Percentiles rank a stretch among this genome's conserved stretches.
Conservation (phyloP, 345 rosid species). For the Aurinia saxatilis region DNA sequence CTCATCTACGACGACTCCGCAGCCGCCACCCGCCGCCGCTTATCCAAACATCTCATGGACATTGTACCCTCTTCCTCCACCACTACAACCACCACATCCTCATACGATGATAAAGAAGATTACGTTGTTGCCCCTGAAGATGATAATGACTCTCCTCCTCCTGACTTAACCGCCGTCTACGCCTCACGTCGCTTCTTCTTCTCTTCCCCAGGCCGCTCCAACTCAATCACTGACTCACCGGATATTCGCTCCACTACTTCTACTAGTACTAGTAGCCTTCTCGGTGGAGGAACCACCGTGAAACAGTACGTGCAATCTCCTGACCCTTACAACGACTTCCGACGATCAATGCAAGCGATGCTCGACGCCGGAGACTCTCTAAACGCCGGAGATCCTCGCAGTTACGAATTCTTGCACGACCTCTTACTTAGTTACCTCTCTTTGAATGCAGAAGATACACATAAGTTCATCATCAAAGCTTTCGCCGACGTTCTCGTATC, state of each 20-base stretch:
- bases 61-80: slow-evolving; percentile 7
- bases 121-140: slow-evolving; percentile 14
- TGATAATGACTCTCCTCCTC: slow-evolving; percentile 25
- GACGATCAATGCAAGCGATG: slow-evolving; percentile 84
- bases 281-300: slow-evolving; percentile 50
- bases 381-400: slow-evolving; percentile 29
- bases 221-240: slow-evolving; percentile 70
- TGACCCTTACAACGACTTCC: slow-evolving; percentile 72
- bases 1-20: slow-evolving; percentile 10
- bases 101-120: not conserved
- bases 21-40: not conserved
- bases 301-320: slow-evolving; percentile 56
- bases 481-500: slow-evolving; percentile 57
- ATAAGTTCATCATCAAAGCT: slow-evolving; percentile 64
- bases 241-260: slow-evolving; percentile 3
- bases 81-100: slow-evolving; percentile 12
- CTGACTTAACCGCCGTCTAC: slow-evolving; percentile 58
- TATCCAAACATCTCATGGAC: slow-evolving; percentile 13
- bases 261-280: slow-evolving; percentile 1
- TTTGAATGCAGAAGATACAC: slow-evolving; percentile 57
- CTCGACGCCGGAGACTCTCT: slow-evolving; percentile 52
- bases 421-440: slow-evolving; percentile 66
- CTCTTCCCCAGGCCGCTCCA: slow-evolving; percentile 85
- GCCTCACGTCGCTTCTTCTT: slow-evolving; percentile 90
- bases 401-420: slow-evolving; percentile 73